phyloP scores from a whole-genome alignment of 805 yeast genomes.

The Starmerella khaoyaiensis region DNA sequence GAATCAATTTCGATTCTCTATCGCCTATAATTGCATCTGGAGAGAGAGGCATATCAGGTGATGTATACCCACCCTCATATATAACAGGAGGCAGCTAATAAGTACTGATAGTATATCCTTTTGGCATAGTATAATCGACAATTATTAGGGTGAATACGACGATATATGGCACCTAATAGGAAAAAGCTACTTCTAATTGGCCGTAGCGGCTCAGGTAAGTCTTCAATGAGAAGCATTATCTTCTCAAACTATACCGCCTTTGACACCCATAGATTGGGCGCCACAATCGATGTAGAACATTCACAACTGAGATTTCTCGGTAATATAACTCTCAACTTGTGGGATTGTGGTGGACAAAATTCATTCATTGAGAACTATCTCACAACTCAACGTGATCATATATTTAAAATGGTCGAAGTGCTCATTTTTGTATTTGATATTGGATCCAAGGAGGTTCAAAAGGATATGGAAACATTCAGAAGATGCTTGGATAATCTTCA shows the following conservation, averaged over 20 bases:
- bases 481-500: conserved; percentile 69
- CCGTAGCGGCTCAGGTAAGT: conserved; percentile 93
- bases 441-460: conserved; percentile 77
- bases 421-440: conserved; percentile 93
- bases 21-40: too few relatives aligned
- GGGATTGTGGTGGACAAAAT: conserved; percentile 97
- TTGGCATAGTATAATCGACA: neutral
- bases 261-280: conserved; percentile 89
- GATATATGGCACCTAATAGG: conserved; percentile 26
- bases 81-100: too few relatives aligned
- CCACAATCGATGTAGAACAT: conserved; percentile 97
- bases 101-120: neutral
- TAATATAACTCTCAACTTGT: conserved; percentile 83
- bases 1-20: too few relatives aligned
- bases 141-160: neutral
- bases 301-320: conserved; percentile 86
- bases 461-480: conserved; percentile 84
- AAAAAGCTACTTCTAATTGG: conserved; percentile 66
- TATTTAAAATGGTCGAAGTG: conserved; percentile 90
- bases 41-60: too few relatives aligned
- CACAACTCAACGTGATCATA: conserved; percentile 77
- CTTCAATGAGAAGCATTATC: conserved; percentile 93
- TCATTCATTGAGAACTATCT: conserved; percentile 91
- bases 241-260: conserved; percentile 91
- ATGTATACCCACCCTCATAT: too few relatives aligned